Conservation (phyloP, 148 eudicot genomes). For the Linanthus parryae region DNA sequence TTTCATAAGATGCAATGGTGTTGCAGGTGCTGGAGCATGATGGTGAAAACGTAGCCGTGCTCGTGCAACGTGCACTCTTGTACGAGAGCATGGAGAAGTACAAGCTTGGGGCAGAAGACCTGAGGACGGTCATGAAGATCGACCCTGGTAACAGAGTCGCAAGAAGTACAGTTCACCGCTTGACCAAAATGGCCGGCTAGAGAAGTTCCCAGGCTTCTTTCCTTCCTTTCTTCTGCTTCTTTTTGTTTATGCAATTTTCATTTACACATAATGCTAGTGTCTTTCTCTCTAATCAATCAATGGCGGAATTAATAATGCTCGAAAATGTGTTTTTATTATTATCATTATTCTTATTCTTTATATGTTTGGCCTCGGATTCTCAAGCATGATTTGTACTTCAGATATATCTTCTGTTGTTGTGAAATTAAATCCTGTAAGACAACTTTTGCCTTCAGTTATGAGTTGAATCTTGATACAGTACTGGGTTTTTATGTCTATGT, state of each 20-base stretch:
- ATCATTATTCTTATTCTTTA: too few relatives aligned
- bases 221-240: background rate
- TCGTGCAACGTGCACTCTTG: constrained; percentile 90
- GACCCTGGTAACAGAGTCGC: constrained; percentile 94
- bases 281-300: background rate
- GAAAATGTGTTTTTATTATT: constrained; percentile 3
- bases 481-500: too few relatives aligned
- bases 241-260: constrained; percentile 15
- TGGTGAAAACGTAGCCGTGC: constrained; percentile 50
- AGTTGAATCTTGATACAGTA: too few relatives aligned
- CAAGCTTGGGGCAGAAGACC: constrained; percentile 93
- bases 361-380: constrained; percentile 4
- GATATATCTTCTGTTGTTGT: too few relatives aligned
- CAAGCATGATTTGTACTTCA: constrained; percentile 15
- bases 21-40: constrained; percentile 70
- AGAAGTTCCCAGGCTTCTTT: constrained; percentile 3
- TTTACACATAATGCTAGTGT: constrained; percentile 14
- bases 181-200: constrained; percentile 76
- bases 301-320: constrained; percentile 2
- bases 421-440: too few relatives aligned
- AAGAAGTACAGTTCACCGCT: constrained; percentile 86
- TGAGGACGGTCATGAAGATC: constrained; percentile 86
- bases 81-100: constrained; percentile 98
- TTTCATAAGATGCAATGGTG: background rate
- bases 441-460: too few relatives aligned